Percentiles rank a stretch among this genome's conserved stretches.
Conservation (phyloP, 1,284 basidiomycete genomes). For the Kwoniella shivajii region DNA sequence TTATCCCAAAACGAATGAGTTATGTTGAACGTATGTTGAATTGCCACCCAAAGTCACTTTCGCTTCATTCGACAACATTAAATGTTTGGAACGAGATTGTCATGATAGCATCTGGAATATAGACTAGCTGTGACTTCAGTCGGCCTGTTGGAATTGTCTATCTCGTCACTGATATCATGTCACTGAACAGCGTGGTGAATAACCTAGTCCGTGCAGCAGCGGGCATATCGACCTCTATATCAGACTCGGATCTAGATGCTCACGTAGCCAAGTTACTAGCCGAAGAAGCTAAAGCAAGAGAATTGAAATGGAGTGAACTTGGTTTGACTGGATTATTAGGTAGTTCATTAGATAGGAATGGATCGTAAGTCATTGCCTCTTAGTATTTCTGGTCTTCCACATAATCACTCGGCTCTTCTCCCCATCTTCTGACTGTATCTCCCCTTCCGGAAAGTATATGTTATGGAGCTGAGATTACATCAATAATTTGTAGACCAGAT, state of each 20-base stretch:
- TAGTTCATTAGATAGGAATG: conserved; percentile 28
- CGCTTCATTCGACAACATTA: no score
- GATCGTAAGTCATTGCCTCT: conserved; percentile 68
- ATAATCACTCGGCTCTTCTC: not conserved
- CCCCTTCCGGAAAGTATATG: no score
- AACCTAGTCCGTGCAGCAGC: conserved; percentile 77
- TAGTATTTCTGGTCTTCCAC: no score
- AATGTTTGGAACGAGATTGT: no score
- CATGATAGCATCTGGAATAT: no score
- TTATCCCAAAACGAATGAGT: no score
- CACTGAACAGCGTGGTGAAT: conserved; percentile 79
- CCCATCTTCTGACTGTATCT: no score
- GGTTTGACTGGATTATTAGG: conserved; percentile 49
- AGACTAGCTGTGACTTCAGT: no score
- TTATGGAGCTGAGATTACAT: no score
- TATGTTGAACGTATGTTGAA: not conserved
- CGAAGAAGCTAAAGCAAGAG: conserved; percentile 85
- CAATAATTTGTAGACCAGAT: conserved; percentile 36
- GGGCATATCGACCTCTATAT: conserved; percentile 64
- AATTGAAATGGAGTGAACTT: conserved; percentile 58
- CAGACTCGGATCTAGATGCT: conserved; percentile 80
- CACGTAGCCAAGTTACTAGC: conserved; percentile 86
- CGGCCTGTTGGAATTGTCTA: not conserved
- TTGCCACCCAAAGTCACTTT: conserved; percentile 10
- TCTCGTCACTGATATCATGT: conserved; percentile 25